A percentile compares a stretch with the other conserved stretches of the same genome.
Conservation (phyloP, 192 early-diverging fungal genomes). For the Entrophospora sp. region DNA sequence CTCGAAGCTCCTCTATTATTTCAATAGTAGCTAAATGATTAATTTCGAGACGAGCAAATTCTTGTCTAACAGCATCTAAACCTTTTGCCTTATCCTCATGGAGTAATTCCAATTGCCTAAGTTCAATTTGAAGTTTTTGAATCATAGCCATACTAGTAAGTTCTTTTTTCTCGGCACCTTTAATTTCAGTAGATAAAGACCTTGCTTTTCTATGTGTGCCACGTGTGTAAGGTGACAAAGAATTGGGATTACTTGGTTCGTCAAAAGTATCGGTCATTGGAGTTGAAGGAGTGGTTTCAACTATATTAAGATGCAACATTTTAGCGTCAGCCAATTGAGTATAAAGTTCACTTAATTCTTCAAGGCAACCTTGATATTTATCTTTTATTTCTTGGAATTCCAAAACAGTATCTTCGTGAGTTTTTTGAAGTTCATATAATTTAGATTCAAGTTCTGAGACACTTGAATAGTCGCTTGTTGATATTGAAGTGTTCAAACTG, state of each 20-base stretch:
- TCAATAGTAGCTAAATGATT: slow-evolving; percentile 17
- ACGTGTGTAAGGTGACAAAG: neutral
- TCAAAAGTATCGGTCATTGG: neutral
- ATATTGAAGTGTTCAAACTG: neutral
- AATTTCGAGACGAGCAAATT: slow-evolving; percentile 15
- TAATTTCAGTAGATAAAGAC: slow-evolving; percentile 18
- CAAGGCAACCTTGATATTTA: slow-evolving; percentile 11
- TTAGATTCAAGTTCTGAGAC: slow-evolving; percentile 6
- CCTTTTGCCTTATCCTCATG: slow-evolving; percentile 16
- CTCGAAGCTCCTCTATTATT: slow-evolving; percentile 20
- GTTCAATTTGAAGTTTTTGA: slow-evolving; percentile 23
- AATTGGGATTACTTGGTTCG: neutral
- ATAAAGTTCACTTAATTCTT: slow-evolving; percentile 4
- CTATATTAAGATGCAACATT: neutral
- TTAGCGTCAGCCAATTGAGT: neutral
- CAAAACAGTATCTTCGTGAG: neutral
- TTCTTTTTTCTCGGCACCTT: slow-evolving; percentile 16
- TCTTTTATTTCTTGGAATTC: slow-evolving; percentile 8
- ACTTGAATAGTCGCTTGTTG: neutral
- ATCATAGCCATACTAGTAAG: slow-evolving; percentile 7
- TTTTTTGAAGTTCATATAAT: slow-evolving; percentile 10
- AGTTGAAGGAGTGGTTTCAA: neutral
- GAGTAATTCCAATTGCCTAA: slow-evolving; percentile 16
- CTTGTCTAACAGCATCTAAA: slow-evolving; percentile 13
- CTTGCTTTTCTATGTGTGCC: slow-evolving; percentile 13